A percentile compares a stretch with the other conserved stretches of the same genome.
Evolutionary conservation across 768 basidiomycete genomes (phyloP).

Genomic region (Suillus paluster): DNA sequence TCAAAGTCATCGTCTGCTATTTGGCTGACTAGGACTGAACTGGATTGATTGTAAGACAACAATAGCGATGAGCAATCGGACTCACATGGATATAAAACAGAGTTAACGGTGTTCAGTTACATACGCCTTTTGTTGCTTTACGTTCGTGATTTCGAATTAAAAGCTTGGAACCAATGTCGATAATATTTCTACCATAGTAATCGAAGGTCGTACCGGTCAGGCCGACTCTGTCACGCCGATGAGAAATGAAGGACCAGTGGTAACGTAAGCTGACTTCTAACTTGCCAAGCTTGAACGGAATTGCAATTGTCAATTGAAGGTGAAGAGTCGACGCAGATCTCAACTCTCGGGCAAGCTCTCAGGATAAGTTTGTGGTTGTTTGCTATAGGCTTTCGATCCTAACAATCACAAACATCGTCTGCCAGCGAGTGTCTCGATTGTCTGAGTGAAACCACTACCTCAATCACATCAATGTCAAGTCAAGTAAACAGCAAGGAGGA

Average conservation of each 20-base stretch:
- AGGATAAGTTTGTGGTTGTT: conserved; percentile 12
- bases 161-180: not conserved
- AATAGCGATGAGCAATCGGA: not conserved
- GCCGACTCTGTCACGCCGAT: not conserved
- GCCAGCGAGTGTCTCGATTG: too few species aligned
- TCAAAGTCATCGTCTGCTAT: conserved; percentile 12
- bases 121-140: not conserved
- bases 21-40: not conserved
- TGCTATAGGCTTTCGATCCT: conserved; percentile 19
- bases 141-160: not conserved
- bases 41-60: not conserved
- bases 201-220: not conserved
- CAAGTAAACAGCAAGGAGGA: conserved; percentile 47
- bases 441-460: not conserved
- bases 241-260: not conserved
- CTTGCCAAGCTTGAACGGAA: too few species aligned
- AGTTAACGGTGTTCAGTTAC: not conserved
- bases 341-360: too few species aligned
- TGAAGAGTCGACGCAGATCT: not conserved
- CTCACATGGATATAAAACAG: not conserved
- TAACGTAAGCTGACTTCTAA: not conserved
- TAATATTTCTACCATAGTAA: too few species aligned
- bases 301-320: too few species aligned
- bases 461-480: conserved; percentile 25
- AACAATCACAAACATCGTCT: conserved; percentile 29